Base-by-base conservation (phyloP, 228 moss, liverwort and hornwort species). In the Sphagnum magellanicum region DNA sequence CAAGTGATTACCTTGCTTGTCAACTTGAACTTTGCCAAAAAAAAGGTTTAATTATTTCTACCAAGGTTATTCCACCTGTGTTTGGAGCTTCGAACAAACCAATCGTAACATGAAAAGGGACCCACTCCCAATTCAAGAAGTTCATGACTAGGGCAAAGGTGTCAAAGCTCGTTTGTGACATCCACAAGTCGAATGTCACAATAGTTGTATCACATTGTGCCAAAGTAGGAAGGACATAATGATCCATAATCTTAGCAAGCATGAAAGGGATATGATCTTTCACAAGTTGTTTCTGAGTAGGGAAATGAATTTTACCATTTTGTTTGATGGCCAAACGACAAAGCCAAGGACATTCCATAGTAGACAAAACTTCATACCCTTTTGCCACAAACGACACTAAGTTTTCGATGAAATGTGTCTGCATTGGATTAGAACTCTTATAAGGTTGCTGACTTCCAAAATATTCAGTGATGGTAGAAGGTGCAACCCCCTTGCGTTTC, bases 321-420 rank as follows among this genome's bases (percentile, higher is more conserved):
- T 82, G 81, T 59, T 81, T 76, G 8, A 79, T 78, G 70, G 81
- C 65, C 72, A 84, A 72, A 62, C 78, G 76, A 55, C 76, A 67
- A 72, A 85, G 59, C 81, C 75, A 85, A 5, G 66, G 53, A 73
- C 68, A 76, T 60, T 85, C 79, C 77, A 81, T 77, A 10, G 52
- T 72, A 49, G 77, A 75, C 11, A 79, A 73, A 47, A 75, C 77
- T 53, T 77, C 76, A 71, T 77, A 65, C 7, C 74, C 68, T 74
- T 85, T 82, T 4, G 72, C 50, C 63, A 71, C 57, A 71, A 72
- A 82, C 63, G 82, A 66, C 59, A 76, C 79, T 74, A 85, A 63
- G 68, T 85, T 79, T 70, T 85, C 81, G 17, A 81, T 77, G 16
- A 85, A 82, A 55, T 70, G 81, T 8, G 79, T 81, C 48, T 85